phyloP scores from a whole-genome alignment of 2,329 filamentous ascomycete species.

The Stachybotrys elegans region DNA sequence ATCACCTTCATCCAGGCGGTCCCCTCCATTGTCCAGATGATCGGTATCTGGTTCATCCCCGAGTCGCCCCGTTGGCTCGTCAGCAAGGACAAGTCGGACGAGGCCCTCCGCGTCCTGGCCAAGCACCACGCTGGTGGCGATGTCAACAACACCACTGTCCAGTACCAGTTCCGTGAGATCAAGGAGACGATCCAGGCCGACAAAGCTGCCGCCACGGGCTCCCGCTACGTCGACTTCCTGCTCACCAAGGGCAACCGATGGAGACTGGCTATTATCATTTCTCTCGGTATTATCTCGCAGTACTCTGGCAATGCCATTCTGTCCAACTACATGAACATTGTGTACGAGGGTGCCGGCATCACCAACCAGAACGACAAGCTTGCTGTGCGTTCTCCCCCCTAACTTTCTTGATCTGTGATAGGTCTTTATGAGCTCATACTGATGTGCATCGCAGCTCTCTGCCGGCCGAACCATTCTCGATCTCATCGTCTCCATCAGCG shows the following conservation, averaged over 20 bases:
- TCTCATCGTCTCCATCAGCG: slow-evolving; percentile 51
- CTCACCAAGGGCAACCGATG: slow-evolving; percentile 60
- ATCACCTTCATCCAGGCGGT: slow-evolving; percentile 60
- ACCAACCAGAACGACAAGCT: slow-evolving; percentile 51
- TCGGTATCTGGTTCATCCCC: slow-evolving; percentile 63
- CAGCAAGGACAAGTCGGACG: slow-evolving; percentile 56
- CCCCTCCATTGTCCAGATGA: slow-evolving; percentile 56
- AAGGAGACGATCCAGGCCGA: slow-evolving; percentile 58
- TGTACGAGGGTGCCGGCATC: slow-evolving; percentile 59
- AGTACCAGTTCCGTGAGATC: slow-evolving; percentile 64
- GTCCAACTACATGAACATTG: slow-evolving; percentile 60
- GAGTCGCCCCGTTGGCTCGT: slow-evolving; percentile 64
- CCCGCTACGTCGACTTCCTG: slow-evolving; percentile 56
- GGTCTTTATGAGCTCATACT: slow-evolving; percentile 3
- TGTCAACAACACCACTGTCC: slow-evolving; percentile 52
- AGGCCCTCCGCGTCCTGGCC: slow-evolving; percentile 56
- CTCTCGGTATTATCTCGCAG: slow-evolving; percentile 62
- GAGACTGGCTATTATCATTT: slow-evolving; percentile 56
- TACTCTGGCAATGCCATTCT: slow-evolving; percentile 64
- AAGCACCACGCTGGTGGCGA: slow-evolving; percentile 62
- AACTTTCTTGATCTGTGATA: neutral
- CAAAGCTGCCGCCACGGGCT: slow-evolving; percentile 39
- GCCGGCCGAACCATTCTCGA: slow-evolving; percentile 56
- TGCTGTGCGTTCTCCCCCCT: slow-evolving; percentile 28
- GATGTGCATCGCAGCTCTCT: slow-evolving; percentile 22